Conservation (phyloP, 1,284 basidiomycete species). For the Malassezia equina region DNA sequence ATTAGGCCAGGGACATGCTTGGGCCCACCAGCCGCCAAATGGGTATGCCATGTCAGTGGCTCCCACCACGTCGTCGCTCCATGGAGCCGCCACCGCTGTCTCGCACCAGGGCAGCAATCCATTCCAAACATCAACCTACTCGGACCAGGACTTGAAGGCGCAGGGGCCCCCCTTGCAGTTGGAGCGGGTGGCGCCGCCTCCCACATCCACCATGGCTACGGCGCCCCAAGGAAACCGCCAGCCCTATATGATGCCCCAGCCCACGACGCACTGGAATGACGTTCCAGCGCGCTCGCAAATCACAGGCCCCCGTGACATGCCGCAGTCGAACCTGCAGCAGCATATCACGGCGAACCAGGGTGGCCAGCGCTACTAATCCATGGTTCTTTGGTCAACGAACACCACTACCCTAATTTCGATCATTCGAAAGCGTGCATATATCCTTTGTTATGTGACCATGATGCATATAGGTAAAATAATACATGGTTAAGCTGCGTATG, state of each 20-base stretch:
- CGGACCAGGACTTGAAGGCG: not conserved
- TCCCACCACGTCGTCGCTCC: not conserved
- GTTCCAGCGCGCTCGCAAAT: not conserved
- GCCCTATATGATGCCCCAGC: not conserved
- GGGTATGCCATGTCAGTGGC: not conserved
- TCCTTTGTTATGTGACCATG: not conserved
- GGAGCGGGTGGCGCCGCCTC: not conserved
- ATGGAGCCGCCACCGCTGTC: too few relatives aligned
- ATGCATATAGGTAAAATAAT: not conserved
- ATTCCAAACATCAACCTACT: not conserved
- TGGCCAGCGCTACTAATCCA: not conserved
- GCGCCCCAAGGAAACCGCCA: not conserved
- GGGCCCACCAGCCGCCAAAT: not conserved
- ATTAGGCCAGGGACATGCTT: not conserved
- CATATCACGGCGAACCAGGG: constrained; percentile 2
- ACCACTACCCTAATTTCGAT: not conserved
- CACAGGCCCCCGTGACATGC: constrained; percentile 13
- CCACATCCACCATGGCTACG: not conserved
- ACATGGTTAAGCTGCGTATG: not conserved
- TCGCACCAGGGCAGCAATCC: not conserved
- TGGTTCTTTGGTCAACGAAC: not conserved
- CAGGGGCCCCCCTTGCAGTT: not conserved
- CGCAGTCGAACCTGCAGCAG: constrained; percentile 15
- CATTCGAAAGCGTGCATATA: not conserved
- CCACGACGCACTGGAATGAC: constrained; percentile 4